A percentile compares a stretch with the other conserved stretches of the same genome.
Evolutionary conservation across 2,329 filamentous ascomycete species (phyloP).

Genomic region (Botrytis porri): DNA sequence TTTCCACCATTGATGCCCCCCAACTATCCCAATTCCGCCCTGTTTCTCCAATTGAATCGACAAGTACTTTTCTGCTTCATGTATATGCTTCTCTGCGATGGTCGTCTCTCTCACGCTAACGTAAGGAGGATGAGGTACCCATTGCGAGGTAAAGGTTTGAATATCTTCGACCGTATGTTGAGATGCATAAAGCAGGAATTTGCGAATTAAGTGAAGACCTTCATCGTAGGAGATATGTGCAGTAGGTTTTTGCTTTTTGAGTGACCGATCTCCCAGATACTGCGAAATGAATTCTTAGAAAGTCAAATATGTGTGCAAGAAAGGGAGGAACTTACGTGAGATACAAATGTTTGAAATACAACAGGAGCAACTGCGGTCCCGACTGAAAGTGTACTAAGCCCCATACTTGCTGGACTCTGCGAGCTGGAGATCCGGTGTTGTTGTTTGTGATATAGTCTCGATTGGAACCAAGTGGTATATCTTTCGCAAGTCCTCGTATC

Average conservation of each 20-base stretch:
- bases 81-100: conserved; percentile 63
- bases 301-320: background rate
- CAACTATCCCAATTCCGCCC: conserved; percentile 73
- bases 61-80: conserved; percentile 64
- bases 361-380: conserved; percentile 82
- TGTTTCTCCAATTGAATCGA: conserved; percentile 72
- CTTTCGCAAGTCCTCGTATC: background rate
- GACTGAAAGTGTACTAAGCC: conserved; percentile 76
- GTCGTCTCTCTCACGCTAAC: conserved; percentile 69
- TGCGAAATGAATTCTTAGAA: conserved; percentile 39
- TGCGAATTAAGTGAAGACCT: conserved; percentile 80
- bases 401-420: conserved; percentile 28
- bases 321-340: conserved; percentile 64
- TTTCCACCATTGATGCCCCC: conserved; percentile 85
- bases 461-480: background rate
- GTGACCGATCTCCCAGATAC: conserved; percentile 78
- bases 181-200: conserved; percentile 81
- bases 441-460: background rate
- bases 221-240: conserved; percentile 93
- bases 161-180: conserved; percentile 90
- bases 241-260: conserved; percentile 74
- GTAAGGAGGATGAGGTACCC: conserved; percentile 88
- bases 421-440: background rate
- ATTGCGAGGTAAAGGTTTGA: conserved; percentile 86
- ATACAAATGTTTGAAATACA: conserved; percentile 80